Evolutionary conservation across 768 basidiomycete species (phyloP), one percentile per base, ranked within the genome.

Genomic region (Mycena rebaudengoi): DNA sequence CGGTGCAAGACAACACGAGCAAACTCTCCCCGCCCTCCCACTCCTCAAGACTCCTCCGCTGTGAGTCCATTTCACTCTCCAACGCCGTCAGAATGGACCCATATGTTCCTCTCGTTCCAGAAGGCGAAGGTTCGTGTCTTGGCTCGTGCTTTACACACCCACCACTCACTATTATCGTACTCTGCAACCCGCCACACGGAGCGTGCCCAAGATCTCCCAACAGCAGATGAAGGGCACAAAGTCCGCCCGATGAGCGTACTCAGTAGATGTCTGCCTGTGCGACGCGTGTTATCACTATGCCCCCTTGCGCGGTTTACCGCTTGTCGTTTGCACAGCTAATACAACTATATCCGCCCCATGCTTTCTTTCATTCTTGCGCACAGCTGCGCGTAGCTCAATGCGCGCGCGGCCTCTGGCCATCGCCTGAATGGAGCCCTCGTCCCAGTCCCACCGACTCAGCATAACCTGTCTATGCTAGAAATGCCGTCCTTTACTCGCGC

Each of bases 201-300:
- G 77, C 37, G 93, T 80, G 57, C 94, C 95, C 71, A 95, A 91
- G 81, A 89, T 96, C 43, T 94, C 94, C 74, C 98, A 96, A 83
- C 95, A 97, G 80, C 91, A 92, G 82, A 95, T 95, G 91, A 96
- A 96, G 86, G 95, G 94, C 75, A 87, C 90, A 73, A 91, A 91
- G 82, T n/a, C n/a, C n/a, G 86, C 87, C 57, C 87, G 91, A 83
- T 91, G 76, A 88, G 71, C 67, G 65, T 48, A n/a, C n/a, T n/a
- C n/a, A 45, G 7, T 56, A 41, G 26, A 4, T 14, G 10, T 30
- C 43, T 45, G 5, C 51, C n/a, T n/a, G n/a, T n/a, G n/a, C n/a
- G n/a, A n/a, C n/a, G n/a, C n/a, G 35, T 55, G 46, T 55, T 65
- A 60, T 56, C 51, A 40, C 56, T 40, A 64, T 64, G 57, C 48